Percentiles rank a stretch among this genome's conserved stretches.
Conservation (phyloP, 768 basidiomycete genomes). For the Tylopilus sp. region DNA sequence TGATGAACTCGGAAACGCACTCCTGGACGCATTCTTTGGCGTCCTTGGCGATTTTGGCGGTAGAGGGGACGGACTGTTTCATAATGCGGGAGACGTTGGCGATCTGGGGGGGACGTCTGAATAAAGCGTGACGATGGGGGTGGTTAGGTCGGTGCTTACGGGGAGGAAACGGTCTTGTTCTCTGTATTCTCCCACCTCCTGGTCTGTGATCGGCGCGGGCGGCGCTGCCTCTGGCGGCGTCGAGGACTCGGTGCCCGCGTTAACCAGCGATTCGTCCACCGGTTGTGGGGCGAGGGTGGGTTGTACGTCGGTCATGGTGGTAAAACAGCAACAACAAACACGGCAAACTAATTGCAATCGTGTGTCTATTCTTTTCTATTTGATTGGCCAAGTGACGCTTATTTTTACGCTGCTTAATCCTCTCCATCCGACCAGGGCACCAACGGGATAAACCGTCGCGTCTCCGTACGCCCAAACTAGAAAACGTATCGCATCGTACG, state of each 20-base stretch:
- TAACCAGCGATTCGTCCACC: conserved; percentile 33
- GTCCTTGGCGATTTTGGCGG: conserved; percentile 96
- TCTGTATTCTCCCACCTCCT: conserved; percentile 90
- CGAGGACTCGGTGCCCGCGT: conserved; percentile 22
- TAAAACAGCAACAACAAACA: background rate
- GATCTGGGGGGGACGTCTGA: conserved; percentile 51
- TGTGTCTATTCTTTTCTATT: too few relatives aligned
- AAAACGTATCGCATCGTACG: background rate
- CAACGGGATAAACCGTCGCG: conserved; percentile 29
- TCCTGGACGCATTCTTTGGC: conserved; percentile 99
- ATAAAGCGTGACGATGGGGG: background rate
- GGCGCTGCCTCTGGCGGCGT: conserved; percentile 44
- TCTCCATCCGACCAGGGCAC: conserved; percentile 33
- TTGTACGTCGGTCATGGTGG: conserved; percentile 30
- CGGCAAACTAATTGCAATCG: too few relatives aligned
- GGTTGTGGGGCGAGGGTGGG: conserved; percentile 39
- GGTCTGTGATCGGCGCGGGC: conserved; percentile 78
- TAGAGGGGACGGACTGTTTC: conserved; percentile 85
- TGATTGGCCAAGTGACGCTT: too few relatives aligned
- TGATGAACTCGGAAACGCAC: conserved; percentile 97
- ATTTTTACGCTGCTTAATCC: conserved; percentile 9
- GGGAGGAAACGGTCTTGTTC: conserved; percentile 96
- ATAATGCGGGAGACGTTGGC: conserved; percentile 98
- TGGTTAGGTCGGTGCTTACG: conserved; percentile 35
- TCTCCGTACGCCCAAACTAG: conserved; percentile 25